A percentile compares a stretch with the other conserved stretches of the same genome.
phyloP scores from a whole-genome alignment of 2,329 filamentous ascomycete genomes.

The Amylocarpus encephaloides region DNA sequence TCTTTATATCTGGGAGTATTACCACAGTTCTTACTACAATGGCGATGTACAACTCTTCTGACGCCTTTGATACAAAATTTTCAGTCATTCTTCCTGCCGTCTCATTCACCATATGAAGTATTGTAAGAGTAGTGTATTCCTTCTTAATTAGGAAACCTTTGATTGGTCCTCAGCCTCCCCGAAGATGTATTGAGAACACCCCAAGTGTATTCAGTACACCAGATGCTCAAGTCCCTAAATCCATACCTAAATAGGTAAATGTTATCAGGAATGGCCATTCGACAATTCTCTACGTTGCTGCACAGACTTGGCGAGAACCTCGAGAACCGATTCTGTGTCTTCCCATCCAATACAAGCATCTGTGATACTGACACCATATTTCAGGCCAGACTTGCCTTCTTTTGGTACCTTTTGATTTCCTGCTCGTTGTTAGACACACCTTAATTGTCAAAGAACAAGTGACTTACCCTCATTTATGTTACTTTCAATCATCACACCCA shows the following conservation, averaged over 20 bases:
- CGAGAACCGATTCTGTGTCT: slow-evolving; percentile 75
- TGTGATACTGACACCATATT: slow-evolving; percentile 94
- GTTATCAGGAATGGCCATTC: slow-evolving; percentile 16
- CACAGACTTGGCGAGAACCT: slow-evolving; percentile 72
- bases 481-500: slow-evolving; percentile 99
- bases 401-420: slow-evolving; percentile 86
- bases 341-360: slow-evolving; percentile 96
- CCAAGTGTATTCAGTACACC: neutral
- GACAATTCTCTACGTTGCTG: slow-evolving; percentile 57
- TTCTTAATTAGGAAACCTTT: slow-evolving; percentile 1
- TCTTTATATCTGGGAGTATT: neutral
- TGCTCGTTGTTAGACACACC: slow-evolving; percentile 29
- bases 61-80: too few species aligned
- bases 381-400: slow-evolving; percentile 76
- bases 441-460: neutral
- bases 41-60: neutral
- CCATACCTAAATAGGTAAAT: neutral
- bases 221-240: too few species aligned
- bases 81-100: too few species aligned
- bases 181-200: neutral
- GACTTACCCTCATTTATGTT: slow-evolving; percentile 81
- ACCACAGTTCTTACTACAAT: too few species aligned
- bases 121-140: too few species aligned
- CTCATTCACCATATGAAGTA: too few species aligned
- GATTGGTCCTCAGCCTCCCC: neutral